Base-by-base conservation (phyloP, 495 filamentous ascomycete species). In the Aspergillus panamensis region DNA sequence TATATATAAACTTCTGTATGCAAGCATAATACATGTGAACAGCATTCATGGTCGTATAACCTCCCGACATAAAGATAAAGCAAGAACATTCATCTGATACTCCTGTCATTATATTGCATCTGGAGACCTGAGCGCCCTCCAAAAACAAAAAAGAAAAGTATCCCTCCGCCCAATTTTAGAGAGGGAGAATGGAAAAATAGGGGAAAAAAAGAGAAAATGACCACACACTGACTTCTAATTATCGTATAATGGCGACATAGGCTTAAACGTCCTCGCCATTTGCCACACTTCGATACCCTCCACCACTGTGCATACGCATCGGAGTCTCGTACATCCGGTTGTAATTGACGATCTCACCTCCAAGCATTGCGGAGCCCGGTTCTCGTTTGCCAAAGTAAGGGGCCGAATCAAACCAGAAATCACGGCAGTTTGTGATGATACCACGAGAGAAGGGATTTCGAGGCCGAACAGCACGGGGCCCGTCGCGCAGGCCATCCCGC, bases 381-480 rank as follows among this genome's bases (percentile, higher is more conserved):
- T 88, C 82, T 31, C 89, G 82, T 55, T 78, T 80, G 35, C 89
- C 84, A 72, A 97, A 91, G 31, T 95, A 64, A 8, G 94, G 92
- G 16, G 87, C 84, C 0, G 89, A 83, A 66, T 97, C 94, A 63
- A 89, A 91, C 90, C 91, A 98, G 71, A 98, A 98, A 71, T 98
- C 94, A 55, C 85, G 91, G 66, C 93, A 97, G 62, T 98, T 98
- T 32, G 84, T 84, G 29, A 93, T 59, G 14, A 90, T 69, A 16
- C 95, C 94, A 35, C 83, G 81, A 31, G 88, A 92, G 70, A 91
- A 98, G 0, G 90, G 91, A 63, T 98, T 98, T 31, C 77, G 75
- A 54, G 83, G 82, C 25, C 75, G 77, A 17, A 68, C 66, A 14
- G 71, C 65, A 44, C 80, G 75, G 16, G 76, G 74, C 35, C 75